Evolutionary conservation across 331 rosid species (phyloP).

Genomic region (Arachis monticola): DNA sequence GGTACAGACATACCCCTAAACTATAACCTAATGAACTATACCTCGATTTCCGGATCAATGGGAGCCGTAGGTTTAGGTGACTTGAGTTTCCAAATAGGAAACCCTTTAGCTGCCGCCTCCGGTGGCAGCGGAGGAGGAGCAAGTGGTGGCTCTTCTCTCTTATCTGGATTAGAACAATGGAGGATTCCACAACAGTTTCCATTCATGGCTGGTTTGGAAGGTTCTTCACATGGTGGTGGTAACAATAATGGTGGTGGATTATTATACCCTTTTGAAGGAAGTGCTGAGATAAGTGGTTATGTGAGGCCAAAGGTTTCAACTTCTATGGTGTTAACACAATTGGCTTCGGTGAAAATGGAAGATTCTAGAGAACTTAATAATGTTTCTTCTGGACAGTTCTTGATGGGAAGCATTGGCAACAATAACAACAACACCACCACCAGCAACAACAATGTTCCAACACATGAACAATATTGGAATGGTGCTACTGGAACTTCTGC

Average conservation of each 20-base stretch:
- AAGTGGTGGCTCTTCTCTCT: slow-evolving; percentile 32
- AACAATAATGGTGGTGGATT: slow-evolving; percentile 5
- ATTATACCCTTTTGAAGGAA: slow-evolving; percentile 55
- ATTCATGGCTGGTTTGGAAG: slow-evolving; percentile 60
- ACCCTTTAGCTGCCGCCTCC: slow-evolving; percentile 32
- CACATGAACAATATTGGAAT: slow-evolving; percentile 58
- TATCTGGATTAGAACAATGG: slow-evolving; percentile 66
- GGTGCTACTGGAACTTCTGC: slow-evolving; percentile 13
- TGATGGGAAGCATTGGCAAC: slow-evolving; percentile 45
- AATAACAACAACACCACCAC: background rate
- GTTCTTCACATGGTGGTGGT: slow-evolving; percentile 28
- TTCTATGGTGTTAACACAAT: slow-evolving; percentile 48
- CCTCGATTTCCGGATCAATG: slow-evolving; percentile 40
- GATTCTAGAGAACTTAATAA: slow-evolving; percentile 51
- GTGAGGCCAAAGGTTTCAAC: slow-evolving; percentile 48
- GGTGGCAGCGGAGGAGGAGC: slow-evolving; percentile 4
- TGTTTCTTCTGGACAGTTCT: slow-evolving; percentile 53
- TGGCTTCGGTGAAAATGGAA: slow-evolving; percentile 79
- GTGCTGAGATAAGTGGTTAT: slow-evolving; percentile 45
- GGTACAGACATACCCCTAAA: slow-evolving; percentile 52
- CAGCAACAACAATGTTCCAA: background rate
- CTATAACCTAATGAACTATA: slow-evolving; percentile 53
- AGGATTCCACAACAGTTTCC: slow-evolving; percentile 75
- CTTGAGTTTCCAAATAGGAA: slow-evolving; percentile 61
- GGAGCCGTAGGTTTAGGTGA: slow-evolving; percentile 45